These are phyloP conservation scores for Halophytophthora polymorphica DNA, from an alignment of 352 stramenopile genomes.

Conservation along the genomic window DNA sequence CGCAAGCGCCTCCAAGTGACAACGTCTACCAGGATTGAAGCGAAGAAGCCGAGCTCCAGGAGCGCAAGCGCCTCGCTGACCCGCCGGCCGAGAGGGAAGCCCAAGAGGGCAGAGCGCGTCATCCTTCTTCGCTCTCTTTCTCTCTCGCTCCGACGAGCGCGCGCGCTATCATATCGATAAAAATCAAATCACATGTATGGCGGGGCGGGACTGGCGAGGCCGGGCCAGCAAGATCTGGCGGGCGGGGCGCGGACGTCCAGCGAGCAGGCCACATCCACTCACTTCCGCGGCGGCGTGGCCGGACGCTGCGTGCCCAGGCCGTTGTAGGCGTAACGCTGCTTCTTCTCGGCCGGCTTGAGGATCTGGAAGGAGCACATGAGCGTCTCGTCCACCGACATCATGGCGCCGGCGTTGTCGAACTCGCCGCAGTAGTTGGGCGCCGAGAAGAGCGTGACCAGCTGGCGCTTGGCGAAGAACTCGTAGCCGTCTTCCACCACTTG, in stretches of 20 bases:
- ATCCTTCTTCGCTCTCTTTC: no score
- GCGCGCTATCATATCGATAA: constrained; percentile 32
- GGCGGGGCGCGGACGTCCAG: constrained; percentile 11
- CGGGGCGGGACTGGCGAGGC: constrained; percentile 28
- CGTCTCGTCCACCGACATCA: constrained; percentile 74
- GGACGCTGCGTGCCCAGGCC: constrained; percentile 55
- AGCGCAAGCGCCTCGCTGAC: no score
- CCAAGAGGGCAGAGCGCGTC: constrained; percentile 16
- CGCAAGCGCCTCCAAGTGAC: no score
- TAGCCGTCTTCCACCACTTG: constrained; percentile 90
- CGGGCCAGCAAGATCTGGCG: constrained; percentile 9
- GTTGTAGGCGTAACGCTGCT: constrained; percentile 74
- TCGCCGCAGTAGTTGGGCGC: constrained; percentile 97
- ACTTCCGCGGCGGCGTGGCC: constrained; percentile 59
- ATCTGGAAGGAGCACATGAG: constrained; percentile 77
- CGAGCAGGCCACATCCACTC: constrained; percentile 12
- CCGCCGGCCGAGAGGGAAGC: no score
- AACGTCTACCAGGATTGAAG: no score
- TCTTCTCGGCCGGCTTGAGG: constrained; percentile 79
- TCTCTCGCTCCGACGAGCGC: constrained; percentile 16
- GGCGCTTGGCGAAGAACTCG: constrained; percentile 94
- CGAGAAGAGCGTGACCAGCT: constrained; percentile 98
- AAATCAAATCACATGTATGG: constrained; percentile 40
- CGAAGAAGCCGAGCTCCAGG: no score
- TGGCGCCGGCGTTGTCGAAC: constrained; percentile 70